Percentiles rank a stretch among this genome's conserved stretches.
phyloP scores from a whole-genome alignment of 768 basidiomycete species.

The Boletus rubroflammeus region DNA sequence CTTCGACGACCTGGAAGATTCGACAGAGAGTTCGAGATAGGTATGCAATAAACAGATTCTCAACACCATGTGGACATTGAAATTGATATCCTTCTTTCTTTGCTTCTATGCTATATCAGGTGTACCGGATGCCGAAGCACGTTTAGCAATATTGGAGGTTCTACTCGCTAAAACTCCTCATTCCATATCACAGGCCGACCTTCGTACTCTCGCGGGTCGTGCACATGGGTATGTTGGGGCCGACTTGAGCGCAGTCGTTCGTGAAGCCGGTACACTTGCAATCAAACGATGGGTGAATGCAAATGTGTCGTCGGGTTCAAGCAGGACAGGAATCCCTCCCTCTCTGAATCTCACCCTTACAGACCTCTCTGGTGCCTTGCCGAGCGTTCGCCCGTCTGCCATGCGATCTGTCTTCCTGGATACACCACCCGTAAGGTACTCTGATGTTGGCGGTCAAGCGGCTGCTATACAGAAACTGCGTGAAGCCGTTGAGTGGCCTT shows the following conservation, averaged over 20 bases:
- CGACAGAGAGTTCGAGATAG: slow-evolving; percentile 94
- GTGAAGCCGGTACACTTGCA: slow-evolving; percentile 87
- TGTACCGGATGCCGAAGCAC: slow-evolving; percentile 82
- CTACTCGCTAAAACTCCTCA: slow-evolving; percentile 81
- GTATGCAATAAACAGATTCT: slow-evolving; percentile 36
- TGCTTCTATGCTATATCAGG: slow-evolving; percentile 43
- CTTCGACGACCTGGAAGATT: slow-evolving; percentile 86
- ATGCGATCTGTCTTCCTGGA: slow-evolving; percentile 93
- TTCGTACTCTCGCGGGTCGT: slow-evolving; percentile 63
- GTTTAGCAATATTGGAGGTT: slow-evolving; percentile 83
- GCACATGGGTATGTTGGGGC: slow-evolving; percentile 98
- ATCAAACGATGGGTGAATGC: slow-evolving; percentile 76
- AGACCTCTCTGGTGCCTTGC: slow-evolving; percentile 71
- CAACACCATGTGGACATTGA: background rate
- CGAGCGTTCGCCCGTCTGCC: slow-evolving; percentile 83
- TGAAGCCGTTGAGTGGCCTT: slow-evolving; percentile 94
- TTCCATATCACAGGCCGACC: slow-evolving; percentile 52
- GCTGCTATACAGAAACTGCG: slow-evolving; percentile 78
- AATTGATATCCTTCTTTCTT: background rate
- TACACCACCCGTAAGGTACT: slow-evolving; percentile 74
- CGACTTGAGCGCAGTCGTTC: slow-evolving; percentile 86
- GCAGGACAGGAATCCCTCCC: slow-evolving; percentile 4
- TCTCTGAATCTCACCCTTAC: slow-evolving; percentile 45
- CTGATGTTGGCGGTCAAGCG: slow-evolving; percentile 88
- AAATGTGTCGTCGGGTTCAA: slow-evolving; percentile 5